Conservation (phyloP, 2,329 filamentous ascomycete species). For the Diaporthe nobilis region DNA sequence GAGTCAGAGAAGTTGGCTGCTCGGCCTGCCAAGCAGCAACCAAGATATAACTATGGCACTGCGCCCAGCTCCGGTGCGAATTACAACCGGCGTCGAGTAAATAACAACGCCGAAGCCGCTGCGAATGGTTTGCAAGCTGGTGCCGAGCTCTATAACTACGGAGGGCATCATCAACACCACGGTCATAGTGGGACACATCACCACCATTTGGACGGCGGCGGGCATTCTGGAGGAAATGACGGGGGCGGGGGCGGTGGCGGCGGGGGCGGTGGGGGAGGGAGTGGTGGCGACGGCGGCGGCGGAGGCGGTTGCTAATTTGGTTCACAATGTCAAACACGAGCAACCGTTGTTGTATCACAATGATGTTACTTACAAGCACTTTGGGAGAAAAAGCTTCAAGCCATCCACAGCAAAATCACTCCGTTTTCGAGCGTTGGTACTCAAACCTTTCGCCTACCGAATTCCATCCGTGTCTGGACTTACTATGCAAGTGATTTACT, state of each 20-base stretch:
- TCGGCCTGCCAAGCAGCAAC: neutral
- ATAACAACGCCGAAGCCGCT: constrained; percentile 2
- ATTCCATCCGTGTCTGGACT: too few relatives aligned
- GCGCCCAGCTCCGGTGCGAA: neutral
- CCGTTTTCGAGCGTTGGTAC: neutral
- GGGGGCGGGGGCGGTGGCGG: neutral
- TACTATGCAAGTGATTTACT: too few relatives aligned
- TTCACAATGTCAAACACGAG: neutral
- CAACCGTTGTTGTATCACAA: neutral
- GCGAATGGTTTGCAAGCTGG: neutral
- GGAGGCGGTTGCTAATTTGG: neutral
- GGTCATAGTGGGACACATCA: neutral
- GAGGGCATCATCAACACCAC: constrained; percentile 6
- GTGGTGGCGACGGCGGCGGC: neutral
- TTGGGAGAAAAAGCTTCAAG: neutral
- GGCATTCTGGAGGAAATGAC: neutral
- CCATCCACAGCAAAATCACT: neutral
- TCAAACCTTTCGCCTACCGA: neutral
- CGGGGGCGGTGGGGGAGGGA: neutral
- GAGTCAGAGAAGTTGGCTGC: constrained; percentile 16
- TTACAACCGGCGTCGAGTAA: neutral
- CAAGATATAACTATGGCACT: constrained; percentile 5
- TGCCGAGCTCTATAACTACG: neutral
- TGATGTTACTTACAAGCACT: neutral
- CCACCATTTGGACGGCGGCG: neutral